Evolutionary conservation across 2,329 filamentous ascomycete genomes (phyloP).

Genomic region (Lachnellula occidentalis): DNA sequence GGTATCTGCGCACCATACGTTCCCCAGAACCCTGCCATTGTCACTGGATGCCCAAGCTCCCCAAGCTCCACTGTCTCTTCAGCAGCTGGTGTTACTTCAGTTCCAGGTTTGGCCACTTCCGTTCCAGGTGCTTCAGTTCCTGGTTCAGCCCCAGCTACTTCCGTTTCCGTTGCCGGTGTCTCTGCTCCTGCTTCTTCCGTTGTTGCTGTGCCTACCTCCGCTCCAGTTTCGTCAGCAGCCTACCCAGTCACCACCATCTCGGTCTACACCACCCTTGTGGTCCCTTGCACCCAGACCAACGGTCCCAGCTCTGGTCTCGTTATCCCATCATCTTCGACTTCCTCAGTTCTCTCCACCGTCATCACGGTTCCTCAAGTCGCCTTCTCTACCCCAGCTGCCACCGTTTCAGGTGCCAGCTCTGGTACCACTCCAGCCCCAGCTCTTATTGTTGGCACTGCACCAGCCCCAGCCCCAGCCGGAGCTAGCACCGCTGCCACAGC

Average conservation of each 20-base stretch:
- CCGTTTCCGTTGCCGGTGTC: conserved; percentile 44
- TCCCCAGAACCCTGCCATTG: conserved; percentile 74
- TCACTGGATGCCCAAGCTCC: conserved; percentile 43
- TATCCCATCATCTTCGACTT: conserved; percentile 47
- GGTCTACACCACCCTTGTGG: conserved; percentile 46
- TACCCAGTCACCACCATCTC: conserved; percentile 42
- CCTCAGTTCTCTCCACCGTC: conserved; percentile 41
- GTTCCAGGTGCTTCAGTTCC: too few species aligned
- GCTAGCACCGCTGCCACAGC: conserved; percentile 8
- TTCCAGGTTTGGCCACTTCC: too few species aligned
- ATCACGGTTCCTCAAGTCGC: conserved; percentile 48
- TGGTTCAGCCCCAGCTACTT: conserved; percentile 24
- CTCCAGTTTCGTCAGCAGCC: conserved; percentile 26
- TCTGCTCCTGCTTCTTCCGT: conserved; percentile 36
- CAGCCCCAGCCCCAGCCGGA: conserved; percentile 2
- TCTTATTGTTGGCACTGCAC: conserved; percentile 34
- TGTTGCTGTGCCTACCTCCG: conserved; percentile 21
- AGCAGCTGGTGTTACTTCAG: background rate
- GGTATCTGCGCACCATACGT: conserved; percentile 81
- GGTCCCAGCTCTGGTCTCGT: conserved; percentile 36
- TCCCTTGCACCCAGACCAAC: conserved; percentile 41
- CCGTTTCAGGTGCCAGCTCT: conserved; percentile 6
- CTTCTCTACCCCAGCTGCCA: conserved; percentile 33
- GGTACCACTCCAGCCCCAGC: background rate
- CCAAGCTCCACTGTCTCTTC: background rate